A percentile compares a stretch with the other conserved stretches of the same genome.
Conservation (phyloP, 768 basidiomycete genomes). For the Amanita fuliginea region DNA sequence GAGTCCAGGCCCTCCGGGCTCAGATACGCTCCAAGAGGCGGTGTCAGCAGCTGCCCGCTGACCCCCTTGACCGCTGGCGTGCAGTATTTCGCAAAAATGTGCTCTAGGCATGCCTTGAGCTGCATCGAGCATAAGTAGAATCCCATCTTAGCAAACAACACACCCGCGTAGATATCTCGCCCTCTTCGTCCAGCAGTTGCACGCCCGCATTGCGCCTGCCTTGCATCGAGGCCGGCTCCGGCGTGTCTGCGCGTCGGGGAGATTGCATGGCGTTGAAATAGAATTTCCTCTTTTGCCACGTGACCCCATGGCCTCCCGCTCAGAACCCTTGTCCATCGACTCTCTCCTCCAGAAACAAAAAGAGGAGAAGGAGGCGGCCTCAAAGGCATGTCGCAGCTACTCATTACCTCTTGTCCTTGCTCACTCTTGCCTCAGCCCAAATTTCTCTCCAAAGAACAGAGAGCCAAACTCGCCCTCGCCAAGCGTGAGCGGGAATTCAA, state of each 20-base stretch:
- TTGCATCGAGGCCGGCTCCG: slow-evolving; percentile 50
- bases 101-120: slow-evolving; percentile 61
- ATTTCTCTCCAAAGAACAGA: slow-evolving; percentile 88
- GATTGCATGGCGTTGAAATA: slow-evolving; percentile 18
- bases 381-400: slow-evolving; percentile 48
- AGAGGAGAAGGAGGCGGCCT: slow-evolving; percentile 78
- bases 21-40: slow-evolving; percentile 48
- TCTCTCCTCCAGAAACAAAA: slow-evolving; percentile 78
- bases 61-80: slow-evolving; percentile 26
- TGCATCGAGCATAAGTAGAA: slow-evolving; percentile 14
- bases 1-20: slow-evolving; percentile 51
- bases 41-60: slow-evolving; percentile 25
- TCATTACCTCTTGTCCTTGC: not conserved
- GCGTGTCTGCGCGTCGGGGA: slow-evolving; percentile 42
- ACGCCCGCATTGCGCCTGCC: slow-evolving; percentile 43
- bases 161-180: slow-evolving; percentile 55
- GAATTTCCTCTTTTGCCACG: slow-evolving; percentile 8
- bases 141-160: not conserved
- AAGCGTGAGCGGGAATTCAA: slow-evolving; percentile 78
- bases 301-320: slow-evolving; percentile 29
- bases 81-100: slow-evolving; percentile 76
- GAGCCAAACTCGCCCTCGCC: slow-evolving; percentile 80
- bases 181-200: slow-evolving; percentile 62
- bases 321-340: slow-evolving; percentile 84
- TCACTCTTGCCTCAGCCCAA: slow-evolving; percentile 52